Percentiles rank a stretch among this genome's conserved stretches.
These are phyloP conservation scores for Phyllostachys edulis DNA, from an alignment of 176 grass and related monocot species.

Conservation along the genomic window DNA sequence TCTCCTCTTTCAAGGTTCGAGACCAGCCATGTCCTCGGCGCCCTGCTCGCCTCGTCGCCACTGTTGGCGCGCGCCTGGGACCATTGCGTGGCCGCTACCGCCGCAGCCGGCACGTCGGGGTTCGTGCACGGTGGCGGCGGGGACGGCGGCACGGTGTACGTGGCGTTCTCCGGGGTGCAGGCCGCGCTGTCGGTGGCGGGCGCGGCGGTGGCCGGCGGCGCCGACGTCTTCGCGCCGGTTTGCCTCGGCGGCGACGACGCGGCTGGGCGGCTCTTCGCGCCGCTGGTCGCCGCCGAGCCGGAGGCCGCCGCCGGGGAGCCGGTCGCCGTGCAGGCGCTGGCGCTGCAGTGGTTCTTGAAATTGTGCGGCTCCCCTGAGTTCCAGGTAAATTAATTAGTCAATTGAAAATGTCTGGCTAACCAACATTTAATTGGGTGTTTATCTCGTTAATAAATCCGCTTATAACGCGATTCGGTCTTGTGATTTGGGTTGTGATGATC, in stretches of 20 bases:
- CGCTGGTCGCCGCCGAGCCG: conserved; percentile 52
- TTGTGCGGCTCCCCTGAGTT: conserved; percentile 57
- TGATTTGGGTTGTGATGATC: conserved; percentile 10
- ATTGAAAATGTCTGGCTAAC: conserved; percentile 23
- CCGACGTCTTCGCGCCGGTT: conserved; percentile 41
- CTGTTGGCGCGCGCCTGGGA: conserved; percentile 78
- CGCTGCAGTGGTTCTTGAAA: conserved; percentile 56
- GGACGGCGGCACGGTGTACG: conserved; percentile 47
- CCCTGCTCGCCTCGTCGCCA: conserved; percentile 76
- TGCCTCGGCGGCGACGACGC: conserved; percentile 27
- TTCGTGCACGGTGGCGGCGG: conserved; percentile 25
- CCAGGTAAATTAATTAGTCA: conserved; percentile 57
- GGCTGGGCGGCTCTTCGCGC: conserved; percentile 48
- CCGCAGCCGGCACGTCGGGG: conserved; percentile 4
- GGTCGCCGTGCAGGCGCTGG: conserved; percentile 68
- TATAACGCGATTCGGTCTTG: neutral
- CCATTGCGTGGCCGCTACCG: conserved; percentile 46
- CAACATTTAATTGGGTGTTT: neutral
- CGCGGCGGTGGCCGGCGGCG: conserved; percentile 20
- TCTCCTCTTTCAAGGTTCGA: conserved; percentile 65
- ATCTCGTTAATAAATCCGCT: neutral
- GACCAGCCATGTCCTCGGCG: conserved; percentile 86
- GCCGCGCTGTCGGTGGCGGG: conserved; percentile 31
- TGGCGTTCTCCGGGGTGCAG: conserved; percentile 66
- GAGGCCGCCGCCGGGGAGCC: conserved; percentile 41